Evolutionary conservation across 2,329 filamentous ascomycete species (phyloP), one percentile per base, ranked within the genome.

Genomic region (Cytospora schulzeri): DNA sequence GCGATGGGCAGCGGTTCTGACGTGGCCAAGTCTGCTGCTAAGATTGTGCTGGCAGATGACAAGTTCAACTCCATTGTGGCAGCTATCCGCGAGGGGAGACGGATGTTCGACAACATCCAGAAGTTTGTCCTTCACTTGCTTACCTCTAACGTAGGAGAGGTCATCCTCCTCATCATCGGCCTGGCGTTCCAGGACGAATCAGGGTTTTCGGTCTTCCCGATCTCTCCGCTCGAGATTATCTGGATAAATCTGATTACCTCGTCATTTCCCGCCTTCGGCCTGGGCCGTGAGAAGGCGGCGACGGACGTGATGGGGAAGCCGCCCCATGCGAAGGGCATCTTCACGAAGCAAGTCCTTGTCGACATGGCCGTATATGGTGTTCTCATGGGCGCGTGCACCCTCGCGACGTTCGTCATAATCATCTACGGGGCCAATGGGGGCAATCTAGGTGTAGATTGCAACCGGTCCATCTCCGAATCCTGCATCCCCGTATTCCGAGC

Each of bases 211-310:
- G 92, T 96, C 12, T 96, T 96, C 75, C 93, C 92, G 5, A 85
- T 96, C 53, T 88, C 91, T 0, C 92, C 93, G 0, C 87, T 96
- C 14, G 89, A 96, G 71, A 94, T 96, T 68, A 85, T 97, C 65
- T 97, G 92, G 92, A 92, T 97, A 75, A 96, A 96, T 76, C 94
- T 96, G 90, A 85, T 95, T 62, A 97, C 93, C 0, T 94, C 91
- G 50, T 91, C 89, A 1, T 87, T 95, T 75, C 92, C 92, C 1
- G 93, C 93, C 65, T 95, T 97, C 79, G 93, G 92, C 52, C 85
- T 97, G 1, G 92, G 92, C 24, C 89, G 92, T 69, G 92, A 96
- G 76, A 79, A 83, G 53, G 91, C 91, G 0, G 86, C 88, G 0
- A 83, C 85, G 2, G 90, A 94, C 72, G 88, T 96, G 67, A 92